Evolutionary conservation across 495 filamentous ascomycete genomes (phyloP).

Genomic region (Hypoxylon rickii): DNA sequence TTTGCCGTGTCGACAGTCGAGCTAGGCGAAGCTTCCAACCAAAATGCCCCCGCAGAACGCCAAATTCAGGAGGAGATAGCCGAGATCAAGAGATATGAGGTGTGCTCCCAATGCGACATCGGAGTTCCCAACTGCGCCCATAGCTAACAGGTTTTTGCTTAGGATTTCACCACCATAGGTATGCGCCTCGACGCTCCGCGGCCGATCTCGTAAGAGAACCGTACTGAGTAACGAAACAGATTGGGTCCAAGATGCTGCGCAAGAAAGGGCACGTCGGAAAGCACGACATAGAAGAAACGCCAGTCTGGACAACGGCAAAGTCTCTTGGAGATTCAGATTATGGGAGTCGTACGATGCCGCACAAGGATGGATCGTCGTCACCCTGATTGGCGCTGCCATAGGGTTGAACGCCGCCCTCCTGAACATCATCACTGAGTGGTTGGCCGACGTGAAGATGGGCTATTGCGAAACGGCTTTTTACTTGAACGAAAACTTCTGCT

Average conservation of each 20-base stretch:
- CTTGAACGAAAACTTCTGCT: conserved; percentile 97
- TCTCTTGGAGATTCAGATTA: conserved; percentile 82
- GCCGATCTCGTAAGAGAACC: not conserved
- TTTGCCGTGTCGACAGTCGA: conserved; percentile 67
- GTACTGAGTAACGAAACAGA: conserved; percentile 52
- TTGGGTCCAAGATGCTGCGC: conserved; percentile 97
- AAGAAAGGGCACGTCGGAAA: conserved; percentile 82
- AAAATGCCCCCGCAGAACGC: conserved; percentile 52
- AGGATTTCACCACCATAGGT: conserved; percentile 92
- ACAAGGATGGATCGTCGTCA: conserved; percentile 98
- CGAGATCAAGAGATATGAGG: conserved; percentile 97
- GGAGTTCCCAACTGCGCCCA: not conserved
- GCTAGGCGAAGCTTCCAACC: conserved; percentile 55
- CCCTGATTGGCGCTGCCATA: conserved; percentile 88
- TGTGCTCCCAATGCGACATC: conserved; percentile 31
- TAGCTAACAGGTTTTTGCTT: conserved; percentile 11
- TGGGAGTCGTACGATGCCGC: conserved; percentile 92
- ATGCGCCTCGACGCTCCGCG: conserved; percentile 17
- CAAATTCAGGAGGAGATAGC: conserved; percentile 93
- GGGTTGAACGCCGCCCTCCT: conserved; percentile 91
- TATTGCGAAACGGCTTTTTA: conserved; percentile 96
- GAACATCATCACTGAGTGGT: conserved; percentile 96
- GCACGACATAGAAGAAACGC: conserved; percentile 72
- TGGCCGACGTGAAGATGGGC: conserved; percentile 93
- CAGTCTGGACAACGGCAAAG: conserved; percentile 70